Evolutionary conservation across 768 basidiomycete genomes (phyloP), one percentile per base, ranked within the genome.

Genomic region (Sarcodon sp.): DNA sequence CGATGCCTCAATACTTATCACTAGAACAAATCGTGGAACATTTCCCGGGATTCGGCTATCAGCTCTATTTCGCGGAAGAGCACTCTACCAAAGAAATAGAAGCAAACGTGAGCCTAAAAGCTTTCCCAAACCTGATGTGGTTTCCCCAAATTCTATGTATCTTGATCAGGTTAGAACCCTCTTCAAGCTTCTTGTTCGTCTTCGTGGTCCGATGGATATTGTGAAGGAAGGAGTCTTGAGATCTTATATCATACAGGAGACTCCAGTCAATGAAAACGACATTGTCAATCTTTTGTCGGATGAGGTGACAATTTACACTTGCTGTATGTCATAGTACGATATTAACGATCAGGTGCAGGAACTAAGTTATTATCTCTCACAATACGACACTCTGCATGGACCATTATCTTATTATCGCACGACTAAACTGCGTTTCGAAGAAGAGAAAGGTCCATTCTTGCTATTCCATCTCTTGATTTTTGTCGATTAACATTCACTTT

Each of bases 371-470:
- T 27, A 27, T 27, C 2, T 27, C 4, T 27, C 21, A 27, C 21
- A 27, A 27, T 27, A 27, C 21, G 53, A 62, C 21, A 65, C 69
- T 16, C 78, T 89, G 76, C 67, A 69, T 16, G 84, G 83, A 1
- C 82, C 86, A 3, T 61, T 87, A 13, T 83, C 82, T 49, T 89
- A 85, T 58, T 88, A 87, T 53, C 75, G 84, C 33, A 86, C 82
- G 1, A 60, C 66, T 9, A 69, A 69, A 51, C 50, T 67, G 50
- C 73, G 83, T n/a, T 75, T 73, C 57, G 75, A 85, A 13, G 87
- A 89, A 61, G 83, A 87, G 55, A 54, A 53, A 55, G 64, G 70
- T 65, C 13, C n/a, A 49, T 43, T 13, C 13, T 38, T 13, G 18
- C 13, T 38, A 13, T 38, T 13, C 36, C 12, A 7, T 13, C 4